These are phyloP conservation scores for Candida sakaeoensis DNA, from an alignment of 805 yeast species.

Conservation along the genomic window DNA sequence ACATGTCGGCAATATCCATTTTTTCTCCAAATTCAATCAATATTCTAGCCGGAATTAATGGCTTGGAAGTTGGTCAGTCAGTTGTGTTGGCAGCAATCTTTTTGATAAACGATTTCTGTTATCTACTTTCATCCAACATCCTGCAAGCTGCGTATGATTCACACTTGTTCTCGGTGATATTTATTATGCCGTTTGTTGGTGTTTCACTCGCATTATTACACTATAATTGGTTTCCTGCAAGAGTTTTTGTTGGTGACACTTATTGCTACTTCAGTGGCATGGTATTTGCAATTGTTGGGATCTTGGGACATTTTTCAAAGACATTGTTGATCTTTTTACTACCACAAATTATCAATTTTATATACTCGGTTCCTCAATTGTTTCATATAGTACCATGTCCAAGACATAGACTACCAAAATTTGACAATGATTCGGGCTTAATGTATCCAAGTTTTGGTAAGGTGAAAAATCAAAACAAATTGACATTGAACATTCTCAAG, in stretches of 20 bases:
- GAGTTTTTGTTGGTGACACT: constrained; percentile 95
- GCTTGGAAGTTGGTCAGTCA: constrained; percentile 94
- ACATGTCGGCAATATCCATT: constrained; percentile 89
- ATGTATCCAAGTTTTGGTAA: constrained; percentile 60
- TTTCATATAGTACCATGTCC: constrained; percentile 90
- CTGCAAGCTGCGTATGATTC: constrained; percentile 62
- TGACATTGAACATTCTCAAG: constrained; percentile 9
- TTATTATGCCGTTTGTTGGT: constrained; percentile 83
- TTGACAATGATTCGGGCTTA: constrained; percentile 62
- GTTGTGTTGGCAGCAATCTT: constrained; percentile 70
- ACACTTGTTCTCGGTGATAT: constrained; percentile 75
- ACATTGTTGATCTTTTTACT: constrained; percentile 80
- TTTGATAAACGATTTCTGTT: constrained; percentile 72
- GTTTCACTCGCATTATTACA: constrained; percentile 72
- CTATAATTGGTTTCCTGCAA: constrained; percentile 88
- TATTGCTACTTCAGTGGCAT: constrained; percentile 97
- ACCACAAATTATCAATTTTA: constrained; percentile 88
- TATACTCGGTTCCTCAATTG: constrained; percentile 90
- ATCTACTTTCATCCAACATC: constrained; percentile 45
- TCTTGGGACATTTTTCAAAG: constrained; percentile 93
- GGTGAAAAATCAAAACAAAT: constrained; percentile 22
- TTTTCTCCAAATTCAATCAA: constrained; percentile 96
- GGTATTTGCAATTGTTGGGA: constrained; percentile 97
- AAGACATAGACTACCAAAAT: constrained; percentile 85
- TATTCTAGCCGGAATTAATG: constrained; percentile 94